A percentile compares a stretch with the other conserved stretches of the same genome.
These are phyloP conservation scores for Mercurialis annua DNA, from an alignment of 345 rosid genomes.

Conservation along the genomic window DNA sequence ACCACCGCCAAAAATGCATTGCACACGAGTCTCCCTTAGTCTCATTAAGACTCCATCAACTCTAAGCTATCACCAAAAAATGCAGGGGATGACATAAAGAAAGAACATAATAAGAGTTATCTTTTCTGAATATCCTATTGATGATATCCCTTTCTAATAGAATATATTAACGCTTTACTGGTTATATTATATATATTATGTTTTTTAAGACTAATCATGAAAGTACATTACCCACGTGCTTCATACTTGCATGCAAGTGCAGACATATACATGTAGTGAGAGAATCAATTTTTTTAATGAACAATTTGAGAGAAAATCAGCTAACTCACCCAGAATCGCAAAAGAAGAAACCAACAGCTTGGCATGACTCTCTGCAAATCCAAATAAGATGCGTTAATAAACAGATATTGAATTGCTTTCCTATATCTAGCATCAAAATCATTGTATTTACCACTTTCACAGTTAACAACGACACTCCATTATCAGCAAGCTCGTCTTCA, in stretches of 20 bases:
- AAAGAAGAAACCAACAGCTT: slow-evolving; percentile 91
- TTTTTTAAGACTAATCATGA: too few relatives aligned
- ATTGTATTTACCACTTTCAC: slow-evolving; percentile 80
- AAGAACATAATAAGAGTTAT: neutral
- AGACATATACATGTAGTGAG: neutral
- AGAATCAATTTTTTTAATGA: neutral
- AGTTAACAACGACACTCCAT: slow-evolving; percentile 81
- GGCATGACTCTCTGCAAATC: slow-evolving; percentile 88
- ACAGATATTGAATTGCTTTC: neutral
- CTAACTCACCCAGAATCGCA: slow-evolving; percentile 88
- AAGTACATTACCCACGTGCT: too few relatives aligned
- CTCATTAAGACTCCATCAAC: slow-evolving; percentile 98
- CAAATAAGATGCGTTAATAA: slow-evolving; percentile 16
- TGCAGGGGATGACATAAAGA: neutral
- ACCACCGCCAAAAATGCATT: slow-evolving; percentile 53
- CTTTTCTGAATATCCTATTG: neutral
- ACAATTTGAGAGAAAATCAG: slow-evolving; percentile 3
- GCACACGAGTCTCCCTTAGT: slow-evolving; percentile 89
- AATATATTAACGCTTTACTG: too few relatives aligned
- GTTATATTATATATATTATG: too few relatives aligned
- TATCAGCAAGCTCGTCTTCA: slow-evolving; percentile 97
- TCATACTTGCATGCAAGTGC: neutral
- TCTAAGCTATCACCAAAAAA: slow-evolving; percentile 55
- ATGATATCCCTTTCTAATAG: neutral
- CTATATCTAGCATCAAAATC: slow-evolving; percentile 6